Evolutionary conservation across 208 protist genomes (phyloP).

Genomic region (Wallacemonas sp.): DNA sequence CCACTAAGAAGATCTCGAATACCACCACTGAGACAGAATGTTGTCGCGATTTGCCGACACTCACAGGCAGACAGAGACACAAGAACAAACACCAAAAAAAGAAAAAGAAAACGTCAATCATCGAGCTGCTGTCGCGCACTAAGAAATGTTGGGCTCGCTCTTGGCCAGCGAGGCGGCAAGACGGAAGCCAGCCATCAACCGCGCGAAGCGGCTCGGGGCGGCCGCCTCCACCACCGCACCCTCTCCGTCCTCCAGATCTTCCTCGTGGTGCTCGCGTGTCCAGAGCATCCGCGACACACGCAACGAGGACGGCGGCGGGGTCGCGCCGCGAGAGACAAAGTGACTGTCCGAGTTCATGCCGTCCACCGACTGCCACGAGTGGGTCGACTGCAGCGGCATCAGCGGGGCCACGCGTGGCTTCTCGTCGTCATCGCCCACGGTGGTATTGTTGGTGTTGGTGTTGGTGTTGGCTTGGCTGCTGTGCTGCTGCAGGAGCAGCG

Average conservation of each 20-base stretch:
- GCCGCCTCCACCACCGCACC: neutral
- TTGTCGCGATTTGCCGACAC: too few species aligned
- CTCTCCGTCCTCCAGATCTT: neutral
- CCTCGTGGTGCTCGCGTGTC: neutral
- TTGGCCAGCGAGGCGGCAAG: conserved; percentile 13
- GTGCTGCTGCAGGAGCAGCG: neutral
- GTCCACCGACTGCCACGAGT: conserved; percentile 8
- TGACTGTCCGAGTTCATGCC: neutral
- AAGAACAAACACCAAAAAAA: conserved; percentile 7
- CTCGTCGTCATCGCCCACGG: neutral
- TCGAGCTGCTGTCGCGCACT: too few species aligned
- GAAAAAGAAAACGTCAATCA: neutral
- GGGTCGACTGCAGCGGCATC: neutral
- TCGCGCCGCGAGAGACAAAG: conserved; percentile 4
- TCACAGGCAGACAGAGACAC: conserved; percentile 7
- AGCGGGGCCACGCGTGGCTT: neutral
- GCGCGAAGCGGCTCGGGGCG: neutral
- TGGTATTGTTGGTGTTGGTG: neutral
- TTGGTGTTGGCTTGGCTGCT: neutral
- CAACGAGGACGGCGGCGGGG: conserved; percentile 4
- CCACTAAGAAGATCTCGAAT: too few species aligned
- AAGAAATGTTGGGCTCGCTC: conserved; percentile 13
- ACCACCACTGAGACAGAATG: too few species aligned
- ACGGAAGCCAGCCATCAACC: conserved; percentile 10
- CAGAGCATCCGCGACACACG: neutral